Conservation (phyloP, 2,329 filamentous ascomycete species). For the Alternaria longipes region DNA sequence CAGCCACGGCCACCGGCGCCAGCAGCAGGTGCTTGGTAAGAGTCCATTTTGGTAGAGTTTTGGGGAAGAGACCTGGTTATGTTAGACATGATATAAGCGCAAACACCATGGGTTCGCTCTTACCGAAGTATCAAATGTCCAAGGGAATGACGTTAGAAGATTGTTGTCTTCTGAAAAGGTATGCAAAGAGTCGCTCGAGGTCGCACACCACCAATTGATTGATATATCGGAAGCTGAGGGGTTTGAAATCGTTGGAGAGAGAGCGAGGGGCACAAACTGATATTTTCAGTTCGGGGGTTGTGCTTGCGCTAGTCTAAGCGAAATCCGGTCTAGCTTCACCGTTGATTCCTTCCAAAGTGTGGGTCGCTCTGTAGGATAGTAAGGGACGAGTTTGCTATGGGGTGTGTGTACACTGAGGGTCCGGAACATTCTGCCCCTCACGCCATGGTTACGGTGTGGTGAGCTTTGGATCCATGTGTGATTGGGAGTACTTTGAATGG, state of each 20-base stretch:
- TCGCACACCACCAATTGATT: constrained; percentile 28
- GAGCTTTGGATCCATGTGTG: constrained; percentile 8
- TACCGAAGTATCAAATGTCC: constrained; percentile 34
- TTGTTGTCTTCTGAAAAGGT: constrained; percentile 18
- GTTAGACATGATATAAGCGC: constrained; percentile 24
- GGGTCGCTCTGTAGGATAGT: constrained; percentile 15
- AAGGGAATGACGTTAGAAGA: constrained; percentile 32
- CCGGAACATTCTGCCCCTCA: neutral
- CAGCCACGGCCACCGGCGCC: constrained; percentile 52
- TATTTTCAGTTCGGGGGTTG: constrained; percentile 24
- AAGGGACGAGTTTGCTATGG: constrained; percentile 3
- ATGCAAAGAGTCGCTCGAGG: constrained; percentile 18
- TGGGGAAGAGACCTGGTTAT: constrained; percentile 33
- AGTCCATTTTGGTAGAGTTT: constrained; percentile 43
- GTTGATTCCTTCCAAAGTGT: constrained; percentile 13
- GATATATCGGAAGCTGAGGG: constrained; percentile 18
- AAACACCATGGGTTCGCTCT: constrained; percentile 15
- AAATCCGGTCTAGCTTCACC: constrained; percentile 19
- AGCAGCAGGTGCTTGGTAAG: constrained; percentile 46
- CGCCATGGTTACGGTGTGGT: constrained; percentile 2
- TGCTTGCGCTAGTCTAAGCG: constrained; percentile 26
- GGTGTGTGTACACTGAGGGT: constrained; percentile 5
- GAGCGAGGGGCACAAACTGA: constrained; percentile 25
- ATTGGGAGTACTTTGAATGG: constrained; percentile 11
- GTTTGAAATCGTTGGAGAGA: constrained; percentile 19